A percentile compares a stretch with the other conserved stretches of the same genome.
Conservation (phyloP, 176 grass and related monocot species). For the Stipa capillata region DNA sequence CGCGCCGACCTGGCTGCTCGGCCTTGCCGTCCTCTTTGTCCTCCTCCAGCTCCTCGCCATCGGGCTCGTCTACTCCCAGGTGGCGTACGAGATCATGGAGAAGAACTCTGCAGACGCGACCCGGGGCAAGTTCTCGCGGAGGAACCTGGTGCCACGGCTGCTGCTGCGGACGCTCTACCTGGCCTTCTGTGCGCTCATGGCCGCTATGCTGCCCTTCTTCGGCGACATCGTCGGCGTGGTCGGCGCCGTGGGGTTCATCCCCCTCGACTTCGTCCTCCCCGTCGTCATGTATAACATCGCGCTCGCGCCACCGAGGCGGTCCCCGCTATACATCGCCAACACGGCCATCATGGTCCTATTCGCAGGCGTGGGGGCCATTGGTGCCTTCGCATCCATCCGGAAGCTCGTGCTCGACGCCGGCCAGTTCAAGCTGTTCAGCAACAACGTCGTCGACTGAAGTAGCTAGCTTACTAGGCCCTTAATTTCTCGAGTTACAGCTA, state of each 20-base stretch:
- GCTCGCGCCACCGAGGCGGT: conserved; percentile 34
- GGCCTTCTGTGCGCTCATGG: conserved; percentile 53
- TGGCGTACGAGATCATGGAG: conserved; percentile 87
- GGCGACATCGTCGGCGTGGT: conserved; percentile 73
- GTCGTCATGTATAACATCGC: conserved; percentile 86
- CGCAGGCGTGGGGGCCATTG: conserved; percentile 57
- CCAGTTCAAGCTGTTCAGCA: conserved; percentile 86
- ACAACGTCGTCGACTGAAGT: conserved; percentile 64
- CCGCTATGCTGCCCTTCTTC: conserved; percentile 89
- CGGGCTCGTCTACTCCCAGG: conserved; percentile 73
- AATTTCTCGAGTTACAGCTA: background rate
- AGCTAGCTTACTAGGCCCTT: background rate
- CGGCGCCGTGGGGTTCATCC: conserved; percentile 76
- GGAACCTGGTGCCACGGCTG: conserved; percentile 62
- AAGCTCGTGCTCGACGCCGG: conserved; percentile 70
- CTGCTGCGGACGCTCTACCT: conserved; percentile 65
- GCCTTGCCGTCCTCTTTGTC: conserved; percentile 55
- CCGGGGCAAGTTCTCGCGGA: conserved; percentile 45
- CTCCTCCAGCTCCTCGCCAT: conserved; percentile 93
- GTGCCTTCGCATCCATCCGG: conserved; percentile 73
- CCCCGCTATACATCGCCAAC: conserved; percentile 41
- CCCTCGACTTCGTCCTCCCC: conserved; percentile 82
- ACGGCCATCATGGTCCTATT: conserved; percentile 69
- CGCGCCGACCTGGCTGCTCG: conserved; percentile 83
- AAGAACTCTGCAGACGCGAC: conserved; percentile 54